Base-by-base conservation (phyloP, 139 green algal species). In the Chlorella sp. region DNA sequence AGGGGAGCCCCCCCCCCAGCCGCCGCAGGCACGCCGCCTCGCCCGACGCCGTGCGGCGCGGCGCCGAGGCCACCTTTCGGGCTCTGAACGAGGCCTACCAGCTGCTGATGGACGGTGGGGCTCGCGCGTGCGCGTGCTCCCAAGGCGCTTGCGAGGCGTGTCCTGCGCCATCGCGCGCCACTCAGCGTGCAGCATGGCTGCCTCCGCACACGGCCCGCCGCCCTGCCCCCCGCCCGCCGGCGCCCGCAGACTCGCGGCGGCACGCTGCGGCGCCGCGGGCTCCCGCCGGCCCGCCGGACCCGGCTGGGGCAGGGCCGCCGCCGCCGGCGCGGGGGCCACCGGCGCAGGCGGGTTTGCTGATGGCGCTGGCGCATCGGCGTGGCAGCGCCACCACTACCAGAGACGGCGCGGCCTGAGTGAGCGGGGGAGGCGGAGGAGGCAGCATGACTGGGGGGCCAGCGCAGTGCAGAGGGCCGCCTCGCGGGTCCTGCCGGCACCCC, bases 21-120 rank as follows among this genome's bases (percentile, higher is more conserved):
- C 66, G 2, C 41, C 55, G 35, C 73, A 79, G 61, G 72, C 73
- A 81, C 45, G 36, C 31, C 11, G 46, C 27, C 0, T 75, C 79
- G 3, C 35, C 73, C 14, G 79, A 76, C 31, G 7, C 35, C 27
- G 65, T 81, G 9, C 51, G 71, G 21, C 42, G 56, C 25, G 35
- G 40, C 15, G 35, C 77, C 25, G 79, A 76, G 12, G 55, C 66
- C 19, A 42, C 41, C 1, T 84, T 84, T 55, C 55, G 64, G 35
- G 65, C 53, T 8, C 12, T 81, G 65, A 81, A 71, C n/a, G 73
- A 60, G 19, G 64, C 63, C 2, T 84, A 77, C 38, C 45, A 77
- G 56, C 25, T 29, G 14, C 71, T 74, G 23, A 65, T 71, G 62
- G 58, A 77, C 6, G 77, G 77, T 82, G 63, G 29, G 70, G 21